These are phyloP conservation scores for Phyllosticta citrichinensis DNA, from an alignment of 2,329 filamentous ascomycete species.

Conservation along the genomic window DNA sequence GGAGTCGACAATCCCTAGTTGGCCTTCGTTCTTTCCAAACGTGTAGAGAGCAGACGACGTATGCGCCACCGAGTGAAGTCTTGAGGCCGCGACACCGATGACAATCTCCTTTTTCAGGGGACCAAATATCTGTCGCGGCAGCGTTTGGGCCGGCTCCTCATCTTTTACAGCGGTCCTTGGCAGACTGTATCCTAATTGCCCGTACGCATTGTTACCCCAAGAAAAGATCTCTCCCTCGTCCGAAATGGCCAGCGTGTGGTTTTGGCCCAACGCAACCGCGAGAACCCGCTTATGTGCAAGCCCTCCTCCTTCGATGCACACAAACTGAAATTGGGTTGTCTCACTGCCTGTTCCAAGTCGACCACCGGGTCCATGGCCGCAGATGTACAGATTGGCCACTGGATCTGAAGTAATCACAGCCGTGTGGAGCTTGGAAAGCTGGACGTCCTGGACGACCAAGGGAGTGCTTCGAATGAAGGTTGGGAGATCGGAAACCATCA, in stretches of 20 bases:
- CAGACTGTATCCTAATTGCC: constrained; percentile 76
- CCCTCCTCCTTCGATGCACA: constrained; percentile 65
- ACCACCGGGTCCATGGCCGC: constrained; percentile 83
- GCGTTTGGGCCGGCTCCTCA: constrained; percentile 71
- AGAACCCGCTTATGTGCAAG: constrained; percentile 64
- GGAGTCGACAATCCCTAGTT: constrained; percentile 87
- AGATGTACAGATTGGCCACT: constrained; percentile 83
- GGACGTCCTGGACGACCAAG: constrained; percentile 67
- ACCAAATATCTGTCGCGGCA: constrained; percentile 83
- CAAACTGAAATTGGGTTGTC: constrained; percentile 77
- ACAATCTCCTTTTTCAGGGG: constrained; percentile 78
- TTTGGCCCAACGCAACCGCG: constrained; percentile 77
- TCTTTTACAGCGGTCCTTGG: constrained; percentile 59
- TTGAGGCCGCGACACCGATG: constrained; percentile 74
- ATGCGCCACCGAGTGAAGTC: constrained; percentile 84
- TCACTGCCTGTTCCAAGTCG: constrained; percentile 84
- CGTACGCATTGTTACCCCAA: constrained; percentile 82
- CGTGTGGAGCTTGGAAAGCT: constrained; percentile 84
- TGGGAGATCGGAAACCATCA: constrained; percentile 50
- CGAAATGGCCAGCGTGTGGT: constrained; percentile 79
- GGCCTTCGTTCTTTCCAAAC: constrained; percentile 91
- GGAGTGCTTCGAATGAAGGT: constrained; percentile 61
- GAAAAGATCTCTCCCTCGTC: constrained; percentile 86
- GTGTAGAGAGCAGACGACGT: constrained; percentile 75
- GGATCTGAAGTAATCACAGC: constrained; percentile 81